Conservation (phyloP, 2,329 filamentous ascomycete species). For the Calonectria hongkongensis region DNA sequence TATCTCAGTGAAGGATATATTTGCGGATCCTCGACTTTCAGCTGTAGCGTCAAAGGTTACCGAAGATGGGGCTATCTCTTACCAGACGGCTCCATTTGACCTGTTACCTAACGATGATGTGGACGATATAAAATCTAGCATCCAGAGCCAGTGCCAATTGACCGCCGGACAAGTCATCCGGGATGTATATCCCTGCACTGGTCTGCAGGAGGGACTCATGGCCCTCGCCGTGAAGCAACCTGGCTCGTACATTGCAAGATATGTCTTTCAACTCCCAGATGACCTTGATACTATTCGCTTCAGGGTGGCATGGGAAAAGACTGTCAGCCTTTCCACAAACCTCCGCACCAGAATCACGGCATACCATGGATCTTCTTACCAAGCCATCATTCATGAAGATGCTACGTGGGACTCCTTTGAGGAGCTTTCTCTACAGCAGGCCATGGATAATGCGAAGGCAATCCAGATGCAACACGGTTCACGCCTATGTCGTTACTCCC, state of each 20-base stretch:
- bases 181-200: constrained; percentile 50
- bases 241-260: constrained; percentile 38
- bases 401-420: constrained; percentile 2
- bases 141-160: not conserved
- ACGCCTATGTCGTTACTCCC: not conserved
- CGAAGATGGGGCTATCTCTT: not conserved
- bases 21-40: constrained; percentile 27
- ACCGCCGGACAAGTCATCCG: not conserved
- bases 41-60: not conserved
- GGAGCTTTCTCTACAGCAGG: not conserved
- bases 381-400: not conserved
- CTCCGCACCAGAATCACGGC: constrained; percentile 7
- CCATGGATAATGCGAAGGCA: not conserved
- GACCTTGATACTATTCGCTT: not conserved
- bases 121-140: not conserved
- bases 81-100: not conserved
- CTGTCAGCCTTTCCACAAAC: not conserved
- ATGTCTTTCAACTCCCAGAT: constrained; percentile 9
- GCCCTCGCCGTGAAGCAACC: constrained; percentile 39
- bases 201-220: constrained; percentile 61
- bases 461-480: constrained; percentile 27
- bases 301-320: constrained; percentile 4
- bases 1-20: constrained; percentile 39
- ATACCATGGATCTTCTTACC: not conserved
- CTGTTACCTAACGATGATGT: not conserved